Conservation (phyloP, 1,284 basidiomycete species). For the Puccinia sorghi region DNA sequence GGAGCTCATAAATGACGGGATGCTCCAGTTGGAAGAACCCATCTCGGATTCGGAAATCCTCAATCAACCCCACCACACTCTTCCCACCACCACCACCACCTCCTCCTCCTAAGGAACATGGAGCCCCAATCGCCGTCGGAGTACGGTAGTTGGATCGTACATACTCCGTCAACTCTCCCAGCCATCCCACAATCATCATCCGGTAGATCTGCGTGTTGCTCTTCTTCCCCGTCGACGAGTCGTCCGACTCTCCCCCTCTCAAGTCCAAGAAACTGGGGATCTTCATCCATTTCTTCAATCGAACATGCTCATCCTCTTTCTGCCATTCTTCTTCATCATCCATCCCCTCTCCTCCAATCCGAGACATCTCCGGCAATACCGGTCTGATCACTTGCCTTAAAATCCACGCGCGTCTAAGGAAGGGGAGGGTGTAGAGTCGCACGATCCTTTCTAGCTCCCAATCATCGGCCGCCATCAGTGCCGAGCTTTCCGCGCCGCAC, state of each 20-base stretch:
- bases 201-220: slow-evolving; percentile 5
- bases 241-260: background rate
- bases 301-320: slow-evolving; percentile 21
- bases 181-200: slow-evolving; percentile 32
- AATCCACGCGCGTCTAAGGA: slow-evolving; percentile 86
- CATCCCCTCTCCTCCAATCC: background rate
- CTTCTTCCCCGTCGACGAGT: background rate
- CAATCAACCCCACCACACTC: background rate
- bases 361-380: background rate
- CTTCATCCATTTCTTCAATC: slow-evolving; percentile 23
- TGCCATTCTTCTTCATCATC: background rate
- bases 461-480: slow-evolving; percentile 42
- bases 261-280: slow-evolving; percentile 42
- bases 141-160: background rate
- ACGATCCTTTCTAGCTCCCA: slow-evolving; percentile 36
- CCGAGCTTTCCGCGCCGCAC: slow-evolving; percentile 35
- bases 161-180: slow-evolving; percentile 5
- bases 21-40: slow-evolving; percentile 70
- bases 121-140: background rate
- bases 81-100: background rate
- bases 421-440: slow-evolving; percentile 65
- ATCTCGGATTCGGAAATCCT: background rate
- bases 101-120: background rate
- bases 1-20: slow-evolving; percentile 79
- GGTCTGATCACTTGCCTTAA: slow-evolving; percentile 63